Evolutionary conservation across 768 basidiomycete genomes (phyloP).

Genomic region (Lactarius indigo): DNA sequence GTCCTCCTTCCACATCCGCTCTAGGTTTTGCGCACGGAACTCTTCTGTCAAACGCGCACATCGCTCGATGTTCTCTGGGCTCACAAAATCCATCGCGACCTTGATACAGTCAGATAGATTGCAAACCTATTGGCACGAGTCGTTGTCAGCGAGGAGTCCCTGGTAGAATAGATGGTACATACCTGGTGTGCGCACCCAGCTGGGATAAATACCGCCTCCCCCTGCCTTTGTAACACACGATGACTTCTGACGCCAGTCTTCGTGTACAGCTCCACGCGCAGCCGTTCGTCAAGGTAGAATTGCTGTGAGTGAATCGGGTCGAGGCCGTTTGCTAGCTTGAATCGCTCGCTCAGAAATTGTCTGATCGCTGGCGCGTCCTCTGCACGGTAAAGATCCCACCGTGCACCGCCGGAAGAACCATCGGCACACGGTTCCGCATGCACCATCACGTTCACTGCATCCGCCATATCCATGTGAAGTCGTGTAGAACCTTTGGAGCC

Average conservation of each 20-base stretch:
- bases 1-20: conserved; percentile 89
- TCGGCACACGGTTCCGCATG: conserved; percentile 58
- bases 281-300: conserved; percentile 71
- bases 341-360: conserved; percentile 63
- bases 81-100: conserved; percentile 92
- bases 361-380: conserved; percentile 77
- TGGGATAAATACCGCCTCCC: conserved; percentile 93
- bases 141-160: background rate
- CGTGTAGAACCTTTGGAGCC: conserved; percentile 84
- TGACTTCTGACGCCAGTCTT: conserved; percentile 70
- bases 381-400: conserved; percentile 87
- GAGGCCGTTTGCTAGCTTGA: conserved; percentile 56
- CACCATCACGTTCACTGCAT: conserved; percentile 89
- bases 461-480: conserved; percentile 93
- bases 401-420: conserved; percentile 66
- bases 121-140: conserved; percentile 55
- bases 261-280: conserved; percentile 64
- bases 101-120: conserved; percentile 93
- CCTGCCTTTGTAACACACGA: conserved; percentile 85
- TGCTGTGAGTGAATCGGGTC: conserved; percentile 93
- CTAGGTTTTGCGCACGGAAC: conserved; percentile 85
- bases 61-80: conserved; percentile 84
- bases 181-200: conserved; percentile 92
- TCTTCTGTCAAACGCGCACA: conserved; percentile 83
- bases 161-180: conserved; percentile 25